Evolutionary conservation across 2,329 filamentous ascomycete genomes (phyloP).

Genomic region (Xylariaceae sp.): DNA sequence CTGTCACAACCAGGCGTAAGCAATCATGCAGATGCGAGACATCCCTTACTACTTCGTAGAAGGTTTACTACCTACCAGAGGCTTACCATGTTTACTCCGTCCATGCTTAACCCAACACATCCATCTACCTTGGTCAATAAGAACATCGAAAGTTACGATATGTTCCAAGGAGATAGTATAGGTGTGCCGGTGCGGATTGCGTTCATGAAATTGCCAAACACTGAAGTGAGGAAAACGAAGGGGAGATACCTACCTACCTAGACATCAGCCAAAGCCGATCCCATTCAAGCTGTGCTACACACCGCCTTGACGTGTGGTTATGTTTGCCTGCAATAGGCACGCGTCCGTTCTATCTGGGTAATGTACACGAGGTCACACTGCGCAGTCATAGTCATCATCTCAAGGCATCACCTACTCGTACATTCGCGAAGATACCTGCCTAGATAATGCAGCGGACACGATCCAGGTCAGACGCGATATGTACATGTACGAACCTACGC

Average conservation of each 20-base stretch:
- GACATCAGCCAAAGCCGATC: background rate
- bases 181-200: background rate
- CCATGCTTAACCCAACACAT: too few species aligned
- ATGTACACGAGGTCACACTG: too few species aligned
- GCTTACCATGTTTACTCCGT: too few species aligned
- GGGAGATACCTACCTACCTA: background rate
- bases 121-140: too few species aligned
- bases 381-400: slow-evolving; percentile 8
- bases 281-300: slow-evolving; percentile 16
- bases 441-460: background rate
- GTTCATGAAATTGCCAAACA: background rate
- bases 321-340: background rate
- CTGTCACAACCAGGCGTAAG: background rate
- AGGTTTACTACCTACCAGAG: background rate
- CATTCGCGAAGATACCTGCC: background rate
- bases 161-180: background rate
- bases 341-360: background rate
- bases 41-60: background rate
- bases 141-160: too few species aligned
- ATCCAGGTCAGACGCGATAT: background rate
- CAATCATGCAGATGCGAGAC: background rate
- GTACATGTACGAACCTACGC: too few species aligned
- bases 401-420: slow-evolving; percentile 7
- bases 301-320: slow-evolving; percentile 9
- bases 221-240: background rate